Base-by-base conservation (phyloP, 202 grass and related monocot genomes). In the Schoenoplectus triqueter region DNA sequence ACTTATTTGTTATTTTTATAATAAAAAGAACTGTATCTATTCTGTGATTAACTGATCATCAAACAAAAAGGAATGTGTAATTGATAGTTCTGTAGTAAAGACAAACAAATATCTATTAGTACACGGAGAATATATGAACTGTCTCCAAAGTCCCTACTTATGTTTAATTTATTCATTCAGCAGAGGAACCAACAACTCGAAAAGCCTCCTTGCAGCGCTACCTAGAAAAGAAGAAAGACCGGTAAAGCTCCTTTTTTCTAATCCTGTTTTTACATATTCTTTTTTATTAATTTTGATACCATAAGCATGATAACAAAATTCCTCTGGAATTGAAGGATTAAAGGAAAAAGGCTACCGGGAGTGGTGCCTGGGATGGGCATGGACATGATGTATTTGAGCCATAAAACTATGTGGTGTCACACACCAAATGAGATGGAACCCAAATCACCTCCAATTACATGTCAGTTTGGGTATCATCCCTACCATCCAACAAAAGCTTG, bases 191-290 rank as follows among this genome's bases (percentile, higher is more conserved):
- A 20, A 75, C 74, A n/a, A 85, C 55, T 61, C 83, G 88, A 81
- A 77, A 85, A 85, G 88, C 88, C 19, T 90, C 75, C 63, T 85
- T 90, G 81, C 88, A 85, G 64, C 82, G 88, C 41, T 90, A 90
- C 82, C 73, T 85, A 55, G 88, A 85, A 66, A 90, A 90, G 72
- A 87, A 81, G 18, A 90, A 87, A 81, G 88, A 87, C 57, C 83
- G 88, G 88, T 90, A 90, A 20, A 42, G 18, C 52, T 46, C 61
- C 42, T 41, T 75, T 57, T 59, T 46, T 54, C n/a, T 20, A 3
- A 44, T 55, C 3, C 31, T 84, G 22, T 52, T 75, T 45, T 47
- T 22, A 44, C 21, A 80, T 41, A 72, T 78, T 64, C 41, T 75
- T 18, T n/a, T 45, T 54, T 41, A 15, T 10, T 18, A 47, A 10